Evolutionary conservation across 1,139 yeast species (phyloP), one percentile per base, ranked within the genome.

Genomic region (Pichia sp.): DNA sequence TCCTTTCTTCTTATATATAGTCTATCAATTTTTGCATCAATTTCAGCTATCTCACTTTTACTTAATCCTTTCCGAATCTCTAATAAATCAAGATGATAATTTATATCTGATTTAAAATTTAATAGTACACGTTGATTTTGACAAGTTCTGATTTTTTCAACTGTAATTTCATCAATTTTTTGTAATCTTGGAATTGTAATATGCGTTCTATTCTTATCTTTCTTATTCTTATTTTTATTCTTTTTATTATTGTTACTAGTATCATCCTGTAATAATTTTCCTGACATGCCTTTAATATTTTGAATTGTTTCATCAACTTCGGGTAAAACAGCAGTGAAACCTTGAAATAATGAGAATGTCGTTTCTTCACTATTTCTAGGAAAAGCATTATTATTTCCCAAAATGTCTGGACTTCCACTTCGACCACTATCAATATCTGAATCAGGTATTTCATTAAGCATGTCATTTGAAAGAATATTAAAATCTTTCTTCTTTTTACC

Each of bases 31-130:
- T 79, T 73, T 37, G 60, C 59, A 57, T 82, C 89, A 36, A 83
- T 68, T 47, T 80, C 89, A 41, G 66, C 62, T 40, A 82, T 77
- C 55, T 82, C 89, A 51, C 70, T 70, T 1, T 83, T 71, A 0
- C 85, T 80, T 31, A 81, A 61, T 27, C 80, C 80, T 60, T 82
- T 81, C 43, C 83, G 72, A 29, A 82, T 70, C 50, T 78, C 83
- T 40, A 80, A 56, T 23, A 77, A 61, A 50, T 77, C 82, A 50
- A 81, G 61, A 43, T 70, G 70, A 47, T 73, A 70, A 38, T 64
- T 66, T 26, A 79, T 65, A 6, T 63, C 63, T 12, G 64, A 63
- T 48, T 68, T 68, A 44, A 67, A 70, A 6, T 57, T 55, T 26
- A 57, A 56, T 41, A 78, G 58, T 40, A 62, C 65, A 11, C 58